Evolutionary conservation across 441 rosid species (phyloP).

Genomic region (Gossypium schwendimanii): DNA sequence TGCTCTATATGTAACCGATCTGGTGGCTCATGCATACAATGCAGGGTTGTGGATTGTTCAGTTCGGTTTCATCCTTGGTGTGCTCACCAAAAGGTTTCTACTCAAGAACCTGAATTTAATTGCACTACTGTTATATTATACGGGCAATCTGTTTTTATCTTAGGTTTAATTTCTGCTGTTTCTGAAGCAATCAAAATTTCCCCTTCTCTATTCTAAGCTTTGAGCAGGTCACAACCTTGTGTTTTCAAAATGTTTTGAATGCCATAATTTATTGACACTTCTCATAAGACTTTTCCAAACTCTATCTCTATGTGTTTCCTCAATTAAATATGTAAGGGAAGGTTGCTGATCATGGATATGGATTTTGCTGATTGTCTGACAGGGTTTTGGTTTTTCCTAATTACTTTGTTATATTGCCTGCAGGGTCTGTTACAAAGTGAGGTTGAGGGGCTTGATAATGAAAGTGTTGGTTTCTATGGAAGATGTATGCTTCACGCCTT

Average conservation of each 20-base stretch:
- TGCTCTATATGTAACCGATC: slow-evolving; percentile 42
- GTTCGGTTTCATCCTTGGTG: slow-evolving; percentile 52
- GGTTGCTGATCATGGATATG: neutral
- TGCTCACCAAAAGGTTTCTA: slow-evolving; percentile 44
- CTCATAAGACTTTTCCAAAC: neutral
- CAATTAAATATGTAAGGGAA: neutral
- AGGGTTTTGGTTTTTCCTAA: neutral
- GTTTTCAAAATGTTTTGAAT: neutral
- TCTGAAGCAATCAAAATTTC: neutral
- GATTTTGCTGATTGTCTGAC: neutral
- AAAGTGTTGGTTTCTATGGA: slow-evolving; percentile 45
- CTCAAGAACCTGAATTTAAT: neutral
- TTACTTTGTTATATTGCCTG: slow-evolving; percentile 3
- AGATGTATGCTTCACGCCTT: slow-evolving; percentile 37
- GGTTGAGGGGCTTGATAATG: slow-evolving; percentile 39
- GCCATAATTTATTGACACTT: neutral
- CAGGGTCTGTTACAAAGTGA: slow-evolving; percentile 54
- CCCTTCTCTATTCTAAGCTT: neutral
- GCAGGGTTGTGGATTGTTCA: slow-evolving; percentile 40
- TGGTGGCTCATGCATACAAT: slow-evolving; percentile 45
- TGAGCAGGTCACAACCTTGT: neutral
- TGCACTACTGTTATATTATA: neutral
- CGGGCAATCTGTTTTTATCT: neutral
- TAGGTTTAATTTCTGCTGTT: neutral
- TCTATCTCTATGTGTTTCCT: neutral